These are phyloP conservation scores for Sequoia sempervirens DNA, from an alignment of 75 land plant genomes.

Conservation along the genomic window DNA sequence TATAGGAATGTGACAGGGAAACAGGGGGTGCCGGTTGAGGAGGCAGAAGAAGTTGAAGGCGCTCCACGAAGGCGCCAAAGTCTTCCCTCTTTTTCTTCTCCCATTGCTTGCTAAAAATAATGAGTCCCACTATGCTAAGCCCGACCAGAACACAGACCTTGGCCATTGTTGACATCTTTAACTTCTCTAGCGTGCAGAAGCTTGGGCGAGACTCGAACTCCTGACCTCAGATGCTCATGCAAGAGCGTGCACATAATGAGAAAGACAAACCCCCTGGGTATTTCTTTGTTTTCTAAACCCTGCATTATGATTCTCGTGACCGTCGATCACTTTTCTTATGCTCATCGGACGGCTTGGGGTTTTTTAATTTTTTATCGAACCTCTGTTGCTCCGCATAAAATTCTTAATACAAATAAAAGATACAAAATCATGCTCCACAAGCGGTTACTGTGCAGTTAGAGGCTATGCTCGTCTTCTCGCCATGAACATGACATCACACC, in stretches of 20 bases:
- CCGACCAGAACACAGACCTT: conserved; percentile 72
- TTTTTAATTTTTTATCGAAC: background rate
- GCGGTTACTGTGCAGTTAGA: no score
- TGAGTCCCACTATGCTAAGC: conserved; percentile 59
- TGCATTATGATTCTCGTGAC: background rate
- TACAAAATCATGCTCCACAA: no score
- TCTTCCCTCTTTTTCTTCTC: conserved; percentile 22
- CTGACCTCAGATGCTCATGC: background rate
- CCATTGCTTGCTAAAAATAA: conserved; percentile 35
- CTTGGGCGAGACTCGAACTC: background rate
- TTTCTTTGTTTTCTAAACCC: background rate
- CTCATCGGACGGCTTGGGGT: background rate
- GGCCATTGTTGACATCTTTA: conserved; percentile 18
- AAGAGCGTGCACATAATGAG: background rate
- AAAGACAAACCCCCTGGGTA: background rate
- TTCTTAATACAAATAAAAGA: no score
- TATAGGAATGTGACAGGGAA: conserved; percentile 60
- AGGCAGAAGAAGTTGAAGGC: conserved; percentile 70
- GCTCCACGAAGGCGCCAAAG: conserved; percentile 74
- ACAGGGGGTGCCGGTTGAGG: conserved; percentile 90
- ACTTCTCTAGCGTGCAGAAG: conserved; percentile 8
- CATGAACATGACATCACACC: no score
- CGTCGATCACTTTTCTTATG: background rate
- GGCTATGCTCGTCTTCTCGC: no score
- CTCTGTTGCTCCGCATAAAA: no score